Conservation (phyloP, 1,139 yeast genomes). For the Chernovozyma sophiae-reginae region DNA sequence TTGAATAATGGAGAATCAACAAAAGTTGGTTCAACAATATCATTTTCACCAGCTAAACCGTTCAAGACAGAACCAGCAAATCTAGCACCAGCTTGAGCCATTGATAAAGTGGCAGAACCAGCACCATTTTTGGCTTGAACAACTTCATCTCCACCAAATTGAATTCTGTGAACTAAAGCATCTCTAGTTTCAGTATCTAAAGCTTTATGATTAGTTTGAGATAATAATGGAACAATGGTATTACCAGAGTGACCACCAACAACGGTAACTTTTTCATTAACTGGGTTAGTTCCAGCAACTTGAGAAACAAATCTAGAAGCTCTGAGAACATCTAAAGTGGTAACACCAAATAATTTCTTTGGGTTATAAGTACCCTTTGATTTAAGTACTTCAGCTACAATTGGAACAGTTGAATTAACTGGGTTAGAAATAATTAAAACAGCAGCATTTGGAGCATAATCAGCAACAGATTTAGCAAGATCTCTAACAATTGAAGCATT, state of each 20-base stretch:
- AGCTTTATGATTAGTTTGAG: constrained; percentile 53
- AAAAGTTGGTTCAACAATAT: constrained; percentile 48
- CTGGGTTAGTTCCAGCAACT: constrained; percentile 52
- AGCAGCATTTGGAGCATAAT: constrained; percentile 68
- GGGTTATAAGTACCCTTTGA: constrained; percentile 74
- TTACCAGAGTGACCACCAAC: constrained; percentile 98
- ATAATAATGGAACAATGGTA: constrained; percentile 85
- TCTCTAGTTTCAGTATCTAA: constrained; percentile 55
- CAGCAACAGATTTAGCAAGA: constrained; percentile 77
- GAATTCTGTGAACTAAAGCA: constrained; percentile 79
- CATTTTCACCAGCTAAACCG: constrained; percentile 50
- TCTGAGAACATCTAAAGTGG: constrained; percentile 86
- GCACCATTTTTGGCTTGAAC: constrained; percentile 93
- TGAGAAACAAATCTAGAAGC: constrained; percentile 78
- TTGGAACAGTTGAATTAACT: constrained; percentile 92
- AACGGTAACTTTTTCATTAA: constrained; percentile 67
- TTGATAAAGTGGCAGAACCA: constrained; percentile 91
- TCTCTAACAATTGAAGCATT: constrained; percentile 88
- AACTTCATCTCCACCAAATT: constrained; percentile 96
- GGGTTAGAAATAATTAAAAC: constrained; percentile 87
- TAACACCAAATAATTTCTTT: constrained; percentile 82
- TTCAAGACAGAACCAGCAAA: constrained; percentile 61
- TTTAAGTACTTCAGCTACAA: constrained; percentile 82
- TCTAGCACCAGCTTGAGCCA: constrained; percentile 95
- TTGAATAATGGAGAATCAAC: constrained; percentile 47